A percentile compares a stretch with the other conserved stretches of the same genome.
Conservation (phyloP, 331 rosid species). For the Spiraea crenata region DNA sequence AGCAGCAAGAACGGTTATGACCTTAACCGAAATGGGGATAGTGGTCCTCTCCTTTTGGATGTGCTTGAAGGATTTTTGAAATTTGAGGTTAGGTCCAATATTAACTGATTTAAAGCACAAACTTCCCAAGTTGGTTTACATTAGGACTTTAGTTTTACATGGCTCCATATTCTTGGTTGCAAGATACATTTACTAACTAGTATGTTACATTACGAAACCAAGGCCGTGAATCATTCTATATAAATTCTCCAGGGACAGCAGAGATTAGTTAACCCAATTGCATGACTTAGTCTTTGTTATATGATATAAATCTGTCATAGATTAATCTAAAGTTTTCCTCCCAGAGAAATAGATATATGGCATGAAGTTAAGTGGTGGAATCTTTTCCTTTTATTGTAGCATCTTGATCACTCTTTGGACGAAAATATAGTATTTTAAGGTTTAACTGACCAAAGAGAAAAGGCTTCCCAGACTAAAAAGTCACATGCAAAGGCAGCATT, state of each 20-base stretch:
- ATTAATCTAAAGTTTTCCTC: too few species aligned
- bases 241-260: neutral
- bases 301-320: too few species aligned
- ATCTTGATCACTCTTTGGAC: neutral
- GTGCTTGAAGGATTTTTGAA: constrained; percentile 98
- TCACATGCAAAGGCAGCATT: neutral
- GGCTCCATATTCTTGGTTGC: neutral
- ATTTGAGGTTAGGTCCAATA: constrained; percentile 66
- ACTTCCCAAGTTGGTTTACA: neutral
- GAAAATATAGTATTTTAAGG: neutral
- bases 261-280: neutral
- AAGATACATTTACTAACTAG: neutral
- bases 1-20: constrained; percentile 93
- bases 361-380: too few species aligned
- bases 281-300: neutral
- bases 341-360: too few species aligned
- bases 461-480: neutral
- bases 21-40: constrained; percentile 87
- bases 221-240: neutral
- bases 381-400: neutral
- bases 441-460: neutral
- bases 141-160: neutral
- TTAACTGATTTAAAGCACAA: neutral
- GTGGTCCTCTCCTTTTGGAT: constrained; percentile 88
- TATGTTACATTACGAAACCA: neutral